Percentiles rank a stretch among this genome's conserved stretches.
These are phyloP conservation scores for Saccharomycodes ludwigii DNA, from an alignment of 805 yeast species.

Conservation along the genomic window DNA sequence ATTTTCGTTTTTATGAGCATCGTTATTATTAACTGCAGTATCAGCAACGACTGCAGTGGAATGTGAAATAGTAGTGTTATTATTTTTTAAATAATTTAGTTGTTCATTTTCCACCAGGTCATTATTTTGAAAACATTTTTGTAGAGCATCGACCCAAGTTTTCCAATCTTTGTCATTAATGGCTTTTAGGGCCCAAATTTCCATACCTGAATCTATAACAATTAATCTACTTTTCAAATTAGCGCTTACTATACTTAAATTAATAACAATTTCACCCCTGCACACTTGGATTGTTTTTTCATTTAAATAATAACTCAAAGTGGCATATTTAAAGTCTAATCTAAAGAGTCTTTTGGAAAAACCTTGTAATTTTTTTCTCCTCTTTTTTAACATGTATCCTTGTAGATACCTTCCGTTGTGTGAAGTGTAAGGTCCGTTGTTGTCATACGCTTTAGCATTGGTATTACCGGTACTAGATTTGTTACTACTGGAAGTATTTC, in stretches of 20 bases:
- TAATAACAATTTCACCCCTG: conserved; percentile 87
- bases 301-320: conserved; percentile 68
- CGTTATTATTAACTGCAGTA: conserved; percentile 36
- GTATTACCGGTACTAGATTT: background rate
- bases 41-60: too few relatives aligned
- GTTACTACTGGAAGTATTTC: background rate
- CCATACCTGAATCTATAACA: conserved; percentile 88
- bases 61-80: too few relatives aligned
- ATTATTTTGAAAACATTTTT: conserved; percentile 26
- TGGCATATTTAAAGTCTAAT: conserved; percentile 70
- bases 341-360: conserved; percentile 77
- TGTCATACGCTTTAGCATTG: conserved; percentile 5
- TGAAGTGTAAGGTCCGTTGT: conserved; percentile 23
- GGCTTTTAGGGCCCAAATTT: conserved; percentile 81
- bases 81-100: background rate
- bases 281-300: conserved; percentile 52
- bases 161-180: conserved; percentile 51
- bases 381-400: conserved; percentile 67
- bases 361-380: conserved; percentile 77
- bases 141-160: conserved; percentile 74
- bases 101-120: background rate
- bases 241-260: conserved; percentile 72
- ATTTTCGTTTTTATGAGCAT: conserved; percentile 7
- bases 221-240: conserved; percentile 55
- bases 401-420: conserved; percentile 63